Evolutionary conservation across 176 grass and related monocot species (phyloP).

Genomic region (Eremochloa ophiuroides): DNA sequence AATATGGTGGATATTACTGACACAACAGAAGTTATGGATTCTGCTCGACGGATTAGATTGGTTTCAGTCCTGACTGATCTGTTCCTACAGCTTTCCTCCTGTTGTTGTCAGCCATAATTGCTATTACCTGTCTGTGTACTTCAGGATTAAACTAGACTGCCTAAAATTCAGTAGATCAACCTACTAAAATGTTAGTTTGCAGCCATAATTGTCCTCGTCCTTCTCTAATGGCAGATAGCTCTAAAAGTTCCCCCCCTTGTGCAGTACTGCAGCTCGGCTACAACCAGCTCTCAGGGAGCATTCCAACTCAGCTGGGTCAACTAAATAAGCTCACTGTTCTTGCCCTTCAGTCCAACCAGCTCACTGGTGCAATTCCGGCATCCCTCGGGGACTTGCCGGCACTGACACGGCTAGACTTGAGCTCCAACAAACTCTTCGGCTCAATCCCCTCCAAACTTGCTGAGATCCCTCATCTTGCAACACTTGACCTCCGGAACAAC

Average conservation of each 20-base stretch:
- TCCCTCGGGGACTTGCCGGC: conserved; percentile 52
- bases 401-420: conserved; percentile 71
- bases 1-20: background rate
- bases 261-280: conserved; percentile 81
- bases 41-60: background rate
- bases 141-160: conserved; percentile 18
- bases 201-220: background rate
- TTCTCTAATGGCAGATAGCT: background rate
- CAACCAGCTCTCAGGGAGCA: conserved; percentile 65
- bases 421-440: conserved; percentile 72
- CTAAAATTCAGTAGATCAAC: conserved; percentile 1
- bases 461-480: conserved; percentile 40
- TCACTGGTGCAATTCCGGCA: conserved; percentile 73
- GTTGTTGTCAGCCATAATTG: background rate
- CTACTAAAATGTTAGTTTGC: conserved; percentile 16
- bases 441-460: conserved; percentile 72
- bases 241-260: background rate
- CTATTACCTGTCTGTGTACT: background rate
- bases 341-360: conserved; percentile 66
- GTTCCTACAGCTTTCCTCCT: background rate
- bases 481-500: conserved; percentile 65
- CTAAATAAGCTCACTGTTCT: conserved; percentile 69
- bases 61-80: background rate
- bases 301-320: conserved; percentile 65
- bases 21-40: background rate